phyloP scores from a whole-genome alignment of 345 rosid species.

The Rhodamnia argentea region DNA sequence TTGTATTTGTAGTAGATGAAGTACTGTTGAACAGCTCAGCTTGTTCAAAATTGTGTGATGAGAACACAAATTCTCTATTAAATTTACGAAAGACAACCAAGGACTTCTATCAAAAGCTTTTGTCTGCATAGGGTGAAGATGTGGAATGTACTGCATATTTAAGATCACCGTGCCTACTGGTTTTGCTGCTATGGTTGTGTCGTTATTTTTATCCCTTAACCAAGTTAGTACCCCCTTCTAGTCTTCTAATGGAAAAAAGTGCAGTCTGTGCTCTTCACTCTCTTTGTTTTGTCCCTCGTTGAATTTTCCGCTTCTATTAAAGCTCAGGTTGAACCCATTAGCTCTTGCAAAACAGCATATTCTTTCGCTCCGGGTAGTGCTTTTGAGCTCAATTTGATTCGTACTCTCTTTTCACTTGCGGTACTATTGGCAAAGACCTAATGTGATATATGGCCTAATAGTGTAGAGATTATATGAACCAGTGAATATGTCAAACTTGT shows the following conservation, averaged over 20 bases:
- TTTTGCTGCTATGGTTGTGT: too few species aligned
- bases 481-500: constrained; percentile 12
- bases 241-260: not conserved
- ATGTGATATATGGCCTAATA: constrained; percentile 11
- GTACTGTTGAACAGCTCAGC: too few species aligned
- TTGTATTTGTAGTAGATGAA: too few species aligned
- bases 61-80: too few species aligned
- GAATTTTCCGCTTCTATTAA: not conserved
- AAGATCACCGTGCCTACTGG: too few species aligned
- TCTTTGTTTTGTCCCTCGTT: not conserved
- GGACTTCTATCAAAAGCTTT: too few species aligned
- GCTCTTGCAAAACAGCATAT: not conserved
- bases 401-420: constrained; percentile 5
- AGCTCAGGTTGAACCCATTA: not conserved
- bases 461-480: constrained; percentile 9
- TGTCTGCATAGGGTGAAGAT: too few species aligned
- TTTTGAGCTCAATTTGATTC: constrained; percentile 7
- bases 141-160: too few species aligned
- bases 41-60: too few species aligned
- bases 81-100: too few species aligned
- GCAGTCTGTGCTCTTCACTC: not conserved
- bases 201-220: too few species aligned
- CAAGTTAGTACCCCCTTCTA: too few species aligned
- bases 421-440: not conserved
- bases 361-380: constrained; percentile 11